A percentile compares a stretch with the other conserved stretches of the same genome.
Conservation (phyloP, 495 filamentous ascomycete genomes). For the Talaromyces wortmannii region DNA sequence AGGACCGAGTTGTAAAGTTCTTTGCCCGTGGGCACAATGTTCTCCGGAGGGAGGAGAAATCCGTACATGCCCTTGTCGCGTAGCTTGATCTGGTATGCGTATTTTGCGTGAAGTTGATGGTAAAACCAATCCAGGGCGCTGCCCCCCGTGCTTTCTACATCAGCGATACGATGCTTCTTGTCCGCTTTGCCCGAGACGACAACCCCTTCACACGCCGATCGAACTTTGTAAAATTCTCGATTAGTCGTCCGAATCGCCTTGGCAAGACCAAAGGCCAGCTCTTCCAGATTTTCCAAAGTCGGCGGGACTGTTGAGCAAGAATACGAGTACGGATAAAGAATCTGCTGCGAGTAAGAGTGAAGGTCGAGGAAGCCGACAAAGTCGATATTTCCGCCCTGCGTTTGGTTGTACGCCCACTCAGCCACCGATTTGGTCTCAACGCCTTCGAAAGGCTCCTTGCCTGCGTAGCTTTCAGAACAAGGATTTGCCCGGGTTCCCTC, state of each 20-base stretch:
- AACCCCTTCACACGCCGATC: constrained; percentile 84
- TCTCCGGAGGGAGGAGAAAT: constrained; percentile 77
- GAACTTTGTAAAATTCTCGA: constrained; percentile 70
- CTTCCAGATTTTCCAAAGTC: constrained; percentile 82
- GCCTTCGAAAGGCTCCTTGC: constrained; percentile 76
- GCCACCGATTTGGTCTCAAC: constrained; percentile 70
- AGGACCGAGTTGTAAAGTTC: constrained; percentile 77
- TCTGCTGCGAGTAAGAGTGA: constrained; percentile 93
- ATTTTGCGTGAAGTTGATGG: constrained; percentile 73
- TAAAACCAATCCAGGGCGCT: constrained; percentile 96
- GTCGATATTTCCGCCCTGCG: constrained; percentile 56
- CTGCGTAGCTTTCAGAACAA: constrained; percentile 88
- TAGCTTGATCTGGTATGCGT: constrained; percentile 91
- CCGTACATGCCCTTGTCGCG: constrained; percentile 93
- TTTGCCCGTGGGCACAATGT: constrained; percentile 85
- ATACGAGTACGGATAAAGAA: constrained; percentile 88
- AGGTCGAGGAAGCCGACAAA: constrained; percentile 85
- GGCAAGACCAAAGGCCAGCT: constrained; percentile 81
- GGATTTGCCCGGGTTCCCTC: constrained; percentile 64
- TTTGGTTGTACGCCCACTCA: constrained; percentile 82
- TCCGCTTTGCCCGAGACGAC: constrained; percentile 22
- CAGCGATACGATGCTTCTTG: constrained; percentile 3
- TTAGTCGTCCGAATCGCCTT: constrained; percentile 78
- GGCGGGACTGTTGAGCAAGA: constrained; percentile 72
- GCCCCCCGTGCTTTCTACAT: constrained; percentile 50